Percentiles rank a stretch among this genome's conserved stretches.
phyloP scores from a whole-genome alignment of 495 filamentous ascomycete genomes.

The Penicillium turbatum region DNA sequence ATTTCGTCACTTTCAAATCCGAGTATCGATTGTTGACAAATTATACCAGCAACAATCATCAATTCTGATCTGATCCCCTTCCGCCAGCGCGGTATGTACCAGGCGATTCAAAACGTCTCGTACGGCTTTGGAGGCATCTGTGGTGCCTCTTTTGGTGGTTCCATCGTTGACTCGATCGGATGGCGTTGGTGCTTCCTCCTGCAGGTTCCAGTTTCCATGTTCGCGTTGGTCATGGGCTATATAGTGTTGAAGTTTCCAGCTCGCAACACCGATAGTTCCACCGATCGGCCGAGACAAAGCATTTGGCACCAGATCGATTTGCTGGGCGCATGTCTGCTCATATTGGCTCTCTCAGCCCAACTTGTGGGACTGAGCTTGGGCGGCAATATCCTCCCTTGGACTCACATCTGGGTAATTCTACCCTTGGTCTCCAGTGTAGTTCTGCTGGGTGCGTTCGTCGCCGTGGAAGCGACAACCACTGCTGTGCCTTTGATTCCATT shows the following conservation, averaged over 20 bases:
- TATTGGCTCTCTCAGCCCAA: slow-evolving; percentile 53
- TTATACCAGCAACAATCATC: slow-evolving; percentile 52
- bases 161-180: slow-evolving; percentile 59
- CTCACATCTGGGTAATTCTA: slow-evolving; percentile 49
- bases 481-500: slow-evolving; percentile 60
- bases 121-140: slow-evolving; percentile 62
- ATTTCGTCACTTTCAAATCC: not conserved
- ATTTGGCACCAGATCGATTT: slow-evolving; percentile 57
- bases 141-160: slow-evolving; percentile 63
- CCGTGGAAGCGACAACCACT: slow-evolving; percentile 52
- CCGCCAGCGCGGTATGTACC: slow-evolving; percentile 59
- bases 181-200: slow-evolving; percentile 58
- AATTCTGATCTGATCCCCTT: slow-evolving; percentile 65
- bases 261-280: slow-evolving; percentile 13
- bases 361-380: slow-evolving; percentile 57
- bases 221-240: slow-evolving; percentile 51
- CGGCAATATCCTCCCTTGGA: slow-evolving; percentile 60
- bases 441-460: slow-evolving; percentile 47
- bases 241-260: slow-evolving; percentile 48
- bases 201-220: slow-evolving; percentile 48
- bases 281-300: slow-evolving; percentile 24
- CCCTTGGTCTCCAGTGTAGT: slow-evolving; percentile 48
- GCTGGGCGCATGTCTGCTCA: slow-evolving; percentile 50
- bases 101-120: slow-evolving; percentile 58
- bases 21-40: not conserved